Conservation (phyloP, 1,139 yeast genomes). For the Blastobotrys persicus region DNA sequence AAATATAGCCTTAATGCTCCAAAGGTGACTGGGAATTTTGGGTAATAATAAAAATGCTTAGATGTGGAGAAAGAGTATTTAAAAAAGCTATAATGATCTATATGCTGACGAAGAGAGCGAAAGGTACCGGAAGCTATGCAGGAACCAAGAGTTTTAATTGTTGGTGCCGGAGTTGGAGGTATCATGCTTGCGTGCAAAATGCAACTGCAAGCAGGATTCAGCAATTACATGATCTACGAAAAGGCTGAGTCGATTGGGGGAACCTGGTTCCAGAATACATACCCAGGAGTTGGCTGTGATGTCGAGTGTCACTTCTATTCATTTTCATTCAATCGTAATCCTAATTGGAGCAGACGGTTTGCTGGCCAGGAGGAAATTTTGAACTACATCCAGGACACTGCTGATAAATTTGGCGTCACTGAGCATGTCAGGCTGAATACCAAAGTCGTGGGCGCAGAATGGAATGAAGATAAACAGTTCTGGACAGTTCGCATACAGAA, state of each 20-base stretch:
- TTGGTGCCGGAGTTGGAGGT: slow-evolving; percentile 25
- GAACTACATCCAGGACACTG: slow-evolving; percentile 27
- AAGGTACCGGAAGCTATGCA: too few relatives aligned
- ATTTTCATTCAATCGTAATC: slow-evolving; percentile 30
- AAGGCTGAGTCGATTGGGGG: slow-evolving; percentile 42
- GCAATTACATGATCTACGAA: slow-evolving; percentile 23
- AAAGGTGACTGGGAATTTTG: too few relatives aligned
- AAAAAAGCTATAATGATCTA: not conserved
- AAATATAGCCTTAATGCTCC: too few relatives aligned
- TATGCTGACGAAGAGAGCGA: too few relatives aligned
- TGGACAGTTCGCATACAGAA: slow-evolving; percentile 13
- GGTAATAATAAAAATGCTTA: too few relatives aligned
- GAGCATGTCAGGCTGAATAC: slow-evolving; percentile 23
- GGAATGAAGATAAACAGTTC: slow-evolving; percentile 20
- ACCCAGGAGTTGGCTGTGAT: slow-evolving; percentile 43
- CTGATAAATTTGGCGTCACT: slow-evolving; percentile 24
- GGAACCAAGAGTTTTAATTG: slow-evolving; percentile 17
- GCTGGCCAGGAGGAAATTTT: slow-evolving; percentile 29
- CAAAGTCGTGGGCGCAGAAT: slow-evolving; percentile 25
- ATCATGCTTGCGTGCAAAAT: slow-evolving; percentile 20
- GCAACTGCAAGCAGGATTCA: slow-evolving; percentile 7
- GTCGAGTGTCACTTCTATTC: slow-evolving; percentile 31
- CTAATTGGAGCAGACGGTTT: slow-evolving; percentile 29
- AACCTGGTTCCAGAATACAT: slow-evolving; percentile 52
- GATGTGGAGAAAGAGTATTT: not conserved